Evolutionary conservation across 805 yeast genomes (phyloP), one percentile per base, ranked within the genome.

Genomic region (Candida tallmaniae): DNA sequence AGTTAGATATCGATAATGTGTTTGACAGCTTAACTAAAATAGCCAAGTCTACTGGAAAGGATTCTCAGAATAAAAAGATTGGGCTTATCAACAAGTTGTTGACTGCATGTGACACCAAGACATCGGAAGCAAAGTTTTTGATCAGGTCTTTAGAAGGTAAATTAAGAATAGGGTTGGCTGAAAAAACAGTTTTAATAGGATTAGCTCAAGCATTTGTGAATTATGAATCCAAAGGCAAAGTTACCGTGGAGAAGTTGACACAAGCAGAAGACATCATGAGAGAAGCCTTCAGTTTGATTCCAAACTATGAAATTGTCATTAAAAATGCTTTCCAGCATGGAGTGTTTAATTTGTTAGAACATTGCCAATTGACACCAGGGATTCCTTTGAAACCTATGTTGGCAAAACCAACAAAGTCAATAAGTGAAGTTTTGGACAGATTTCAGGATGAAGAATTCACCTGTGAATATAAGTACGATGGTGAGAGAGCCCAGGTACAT

Each of bases 321-420:
- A 68, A 70, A 7, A 73, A 77, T 2, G 80, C 87, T 1, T 54
- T 83, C 39, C 64, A 78, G 27, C 52, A 76, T 47, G 97, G 97
- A 0, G 70, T 90, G 2, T 58, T 68, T 46, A 67, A 82, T 23
- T 53, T 93, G 27, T 63, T 73, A 31, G 79, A 81, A 7, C 74
- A 80, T 44, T 80, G 94, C 47, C 78, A 77, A 25, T 63, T 93
- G 41, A 78, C 81, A 7, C 96, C 98, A 0, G 97, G 97, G 2
- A 79, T 93, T 4, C 98, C 98, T 0, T 68, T 93, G 47, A 90
- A 89, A 54, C 98, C 98, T 1, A 93, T 93, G 98, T 74, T 93
- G 50, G 98, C 98, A 5, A 93, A 90, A 54, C 98, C 98, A 2
- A 90, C 97, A 0, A 90, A 93, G 52, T 76, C 96, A 2, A 80